phyloP scores from a whole-genome alignment of 1,139 yeast genomes.

The Diutina pseudorugosa region DNA sequence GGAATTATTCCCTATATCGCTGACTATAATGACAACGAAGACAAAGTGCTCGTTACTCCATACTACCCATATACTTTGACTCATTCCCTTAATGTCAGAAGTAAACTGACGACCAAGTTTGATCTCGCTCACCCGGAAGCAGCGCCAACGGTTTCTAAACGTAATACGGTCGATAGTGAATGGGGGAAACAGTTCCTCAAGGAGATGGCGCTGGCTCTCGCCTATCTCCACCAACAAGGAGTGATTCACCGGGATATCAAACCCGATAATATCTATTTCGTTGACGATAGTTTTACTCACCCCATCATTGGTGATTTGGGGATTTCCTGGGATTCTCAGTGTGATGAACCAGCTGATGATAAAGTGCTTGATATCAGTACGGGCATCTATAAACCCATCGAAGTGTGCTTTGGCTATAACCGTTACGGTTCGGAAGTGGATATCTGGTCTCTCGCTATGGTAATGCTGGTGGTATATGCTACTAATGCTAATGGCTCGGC shows the following conservation, averaged over 20 bases:
- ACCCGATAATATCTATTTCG: slow-evolving; percentile 54
- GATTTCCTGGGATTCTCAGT: slow-evolving; percentile 34
- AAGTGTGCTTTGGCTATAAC: slow-evolving; percentile 57
- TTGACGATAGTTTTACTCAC: slow-evolving; percentile 12
- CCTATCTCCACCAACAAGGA: slow-evolving; percentile 37
- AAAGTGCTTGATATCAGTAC: slow-evolving; percentile 70
- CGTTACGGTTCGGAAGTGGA: slow-evolving; percentile 57
- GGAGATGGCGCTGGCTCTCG: slow-evolving; percentile 37
- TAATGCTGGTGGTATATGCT: slow-evolving; percentile 48
- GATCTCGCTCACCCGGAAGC: slow-evolving; percentile 10
- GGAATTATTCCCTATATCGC: slow-evolving; percentile 5
- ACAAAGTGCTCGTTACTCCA: slow-evolving; percentile 22
- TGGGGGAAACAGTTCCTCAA: slow-evolving; percentile 16
- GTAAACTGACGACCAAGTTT: slow-evolving; percentile 12
- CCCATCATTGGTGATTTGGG: slow-evolving; percentile 70
- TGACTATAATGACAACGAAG: slow-evolving; percentile 19
- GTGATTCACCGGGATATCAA: slow-evolving; percentile 87
- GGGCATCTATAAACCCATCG: slow-evolving; percentile 75
- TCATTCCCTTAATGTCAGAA: slow-evolving; percentile 6
- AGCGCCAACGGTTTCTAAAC: slow-evolving; percentile 6
- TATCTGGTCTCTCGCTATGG: slow-evolving; percentile 70
- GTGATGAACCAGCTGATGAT: slow-evolving; percentile 28
- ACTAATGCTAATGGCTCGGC: slow-evolving; percentile 26
- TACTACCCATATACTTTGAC: slow-evolving; percentile 18
- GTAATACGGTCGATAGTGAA: slow-evolving; percentile 11